These are phyloP conservation scores for Andrographis paniculata DNA, from an alignment of 305 asterid species.

Conservation along the genomic window DNA sequence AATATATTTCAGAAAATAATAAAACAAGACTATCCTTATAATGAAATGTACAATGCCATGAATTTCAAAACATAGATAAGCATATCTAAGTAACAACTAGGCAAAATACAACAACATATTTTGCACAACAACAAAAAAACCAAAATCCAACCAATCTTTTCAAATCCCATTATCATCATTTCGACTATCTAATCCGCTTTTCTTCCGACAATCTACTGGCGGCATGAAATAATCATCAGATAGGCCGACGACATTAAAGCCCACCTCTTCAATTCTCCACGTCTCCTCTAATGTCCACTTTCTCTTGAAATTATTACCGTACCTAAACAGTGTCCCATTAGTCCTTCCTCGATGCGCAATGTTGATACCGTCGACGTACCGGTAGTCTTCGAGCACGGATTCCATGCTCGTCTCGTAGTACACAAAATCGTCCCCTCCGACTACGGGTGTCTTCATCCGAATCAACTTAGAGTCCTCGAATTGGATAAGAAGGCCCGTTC, in stretches of 20 bases:
- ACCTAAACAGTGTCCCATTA: constrained; percentile 54
- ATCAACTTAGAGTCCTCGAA: constrained; percentile 78
- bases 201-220: too few relatives aligned
- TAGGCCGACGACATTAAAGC: constrained; percentile 66
- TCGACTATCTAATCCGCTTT: too few relatives aligned
- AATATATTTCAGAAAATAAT: too few relatives aligned
- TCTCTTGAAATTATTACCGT: constrained; percentile 69
- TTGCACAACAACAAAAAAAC: too few relatives aligned
- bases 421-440: too few relatives aligned
- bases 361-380: constrained; percentile 62
- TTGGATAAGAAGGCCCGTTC: constrained; percentile 72
- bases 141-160: too few relatives aligned
- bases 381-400: constrained; percentile 60
- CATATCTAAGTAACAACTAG: too few relatives aligned
- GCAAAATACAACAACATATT: too few relatives aligned
- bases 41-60: too few relatives aligned
- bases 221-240: constrained; percentile 67
- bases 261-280: constrained; percentile 82
- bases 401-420: constrained; percentile 78
- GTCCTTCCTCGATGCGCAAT: constrained; percentile 79
- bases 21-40: too few relatives aligned
- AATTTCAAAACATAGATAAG: too few relatives aligned
- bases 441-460: constrained; percentile 32
- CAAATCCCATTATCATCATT: too few relatives aligned
- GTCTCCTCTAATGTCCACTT: constrained; percentile 75